These are phyloP conservation scores for Colletotrichum spinosum DNA, from an alignment of 2,329 filamentous ascomycete genomes.

Conservation along the genomic window DNA sequence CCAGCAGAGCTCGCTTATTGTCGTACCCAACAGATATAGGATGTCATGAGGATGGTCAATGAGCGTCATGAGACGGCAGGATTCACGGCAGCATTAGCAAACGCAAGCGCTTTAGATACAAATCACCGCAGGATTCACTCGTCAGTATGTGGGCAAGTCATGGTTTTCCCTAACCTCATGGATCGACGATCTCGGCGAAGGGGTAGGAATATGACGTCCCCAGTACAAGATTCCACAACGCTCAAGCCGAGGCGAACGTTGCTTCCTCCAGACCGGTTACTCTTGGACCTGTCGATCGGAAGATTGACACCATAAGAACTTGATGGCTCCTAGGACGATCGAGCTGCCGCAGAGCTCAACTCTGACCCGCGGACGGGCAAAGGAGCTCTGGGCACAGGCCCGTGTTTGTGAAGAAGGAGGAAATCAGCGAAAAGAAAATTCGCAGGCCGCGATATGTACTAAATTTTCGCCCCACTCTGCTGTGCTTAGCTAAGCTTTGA, in stretches of 20 bases:
- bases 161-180: slow-evolving; percentile 93
- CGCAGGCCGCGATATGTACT: slow-evolving; percentile 36
- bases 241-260: slow-evolving; percentile 78
- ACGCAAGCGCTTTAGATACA: no score
- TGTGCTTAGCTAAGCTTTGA: slow-evolving; percentile 26
- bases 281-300: slow-evolving; percentile 98
- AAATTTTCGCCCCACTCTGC: slow-evolving; percentile 23
- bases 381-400: slow-evolving; percentile 91
- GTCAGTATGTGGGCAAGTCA: slow-evolving; percentile 74
- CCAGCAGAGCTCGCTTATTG: no score
- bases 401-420: slow-evolving; percentile 61
- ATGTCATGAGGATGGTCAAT: no score
- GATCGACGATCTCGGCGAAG: slow-evolving; percentile 91
- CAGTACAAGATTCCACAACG: slow-evolving; percentile 67
- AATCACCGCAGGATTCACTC: neutral
- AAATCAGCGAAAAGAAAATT: slow-evolving; percentile 46
- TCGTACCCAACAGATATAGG: no score
- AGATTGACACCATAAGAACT: slow-evolving; percentile 80
- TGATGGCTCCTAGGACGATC: slow-evolving; percentile 85
- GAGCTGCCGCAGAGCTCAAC: slow-evolving; percentile 88
- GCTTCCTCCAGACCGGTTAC: slow-evolving; percentile 70
- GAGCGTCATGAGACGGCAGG: no score
- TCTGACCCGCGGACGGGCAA: slow-evolving; percentile 70
- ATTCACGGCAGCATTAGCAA: no score
- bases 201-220: slow-evolving; percentile 89